A percentile compares a stretch with the other conserved stretches of the same genome.
phyloP scores from a whole-genome alignment of 176 grass and related monocot species.

The Cenchrus americanus region DNA sequence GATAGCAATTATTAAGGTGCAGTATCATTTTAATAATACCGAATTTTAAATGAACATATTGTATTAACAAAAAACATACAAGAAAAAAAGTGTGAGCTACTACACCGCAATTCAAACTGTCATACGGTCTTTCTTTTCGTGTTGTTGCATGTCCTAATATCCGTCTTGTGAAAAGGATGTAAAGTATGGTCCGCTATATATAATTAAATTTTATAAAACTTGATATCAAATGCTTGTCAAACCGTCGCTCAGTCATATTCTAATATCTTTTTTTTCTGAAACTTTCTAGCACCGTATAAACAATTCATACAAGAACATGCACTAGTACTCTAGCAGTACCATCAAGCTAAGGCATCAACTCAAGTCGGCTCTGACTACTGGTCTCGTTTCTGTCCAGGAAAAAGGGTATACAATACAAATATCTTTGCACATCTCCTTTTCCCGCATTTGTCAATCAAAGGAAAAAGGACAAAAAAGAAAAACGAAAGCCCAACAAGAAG shows the following conservation, averaged over 20 bases:
- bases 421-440: background rate
- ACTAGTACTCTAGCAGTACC: background rate
- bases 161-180: too few relatives aligned
- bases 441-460: background rate
- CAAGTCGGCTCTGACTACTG: background rate
- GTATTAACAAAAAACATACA: too few relatives aligned
- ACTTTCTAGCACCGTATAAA: background rate
- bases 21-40: too few relatives aligned
- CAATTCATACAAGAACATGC: background rate
- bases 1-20: background rate
- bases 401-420: background rate
- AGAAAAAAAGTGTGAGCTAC: too few relatives aligned
- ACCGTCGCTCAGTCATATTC: background rate
- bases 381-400: background rate
- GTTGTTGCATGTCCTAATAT: too few relatives aligned
- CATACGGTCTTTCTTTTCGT: too few relatives aligned
- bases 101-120: too few relatives aligned
- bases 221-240: background rate
- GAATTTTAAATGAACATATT: too few relatives aligned
- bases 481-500: background rate
- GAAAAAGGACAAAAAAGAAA: background rate
- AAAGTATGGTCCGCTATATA: background rate
- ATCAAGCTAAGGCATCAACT: background rate
- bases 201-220: background rate
- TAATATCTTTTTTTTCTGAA: background rate